Base-by-base conservation (phyloP, 2,329 filamentous ascomycete species). In the Alternaria metachromatica region DNA sequence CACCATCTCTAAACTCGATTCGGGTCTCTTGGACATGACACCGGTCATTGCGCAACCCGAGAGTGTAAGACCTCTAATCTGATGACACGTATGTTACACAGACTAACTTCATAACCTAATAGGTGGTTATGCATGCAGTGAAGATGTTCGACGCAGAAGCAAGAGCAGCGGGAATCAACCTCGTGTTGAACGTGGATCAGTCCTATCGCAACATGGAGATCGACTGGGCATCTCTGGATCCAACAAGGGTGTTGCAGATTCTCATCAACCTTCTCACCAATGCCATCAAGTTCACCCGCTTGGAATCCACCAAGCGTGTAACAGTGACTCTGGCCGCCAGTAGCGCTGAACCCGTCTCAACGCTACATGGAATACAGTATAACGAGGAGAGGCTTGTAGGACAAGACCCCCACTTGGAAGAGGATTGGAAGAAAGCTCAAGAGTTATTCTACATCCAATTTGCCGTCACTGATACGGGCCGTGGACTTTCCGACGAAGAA, bases 1-100 rank as follows among this genome's bases (percentile, higher is more conserved):
- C 4, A 83, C 82, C 1, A 75, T 83, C 23, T 82, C 80, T 1
- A 84, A 84, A 55, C 74, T 84, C 6, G 82, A 83, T 62, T 82
- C 81, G 1, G 78, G 76, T 6, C 72, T 84, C 18, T 70, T 84
- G 1, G 71, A 78, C 8, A 80, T 83, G 37, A 80, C 78, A 3
- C 81, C 82, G 2, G 74, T 82, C 37, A 76, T 76, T 49, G 72
- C 80, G 5, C 78, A 80, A 58, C 69, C 75, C 0, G 77, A 79
- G 11, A 72, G 63, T 6, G 68, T 30, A 37, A 53, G 37, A 33
- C 37, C 49, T 53, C 7, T 15, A 6, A 21, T 53, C 5, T 20
- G 21, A 4, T 20, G n/a, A 25, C 15, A 15, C n/a, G 23, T 25
- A 12, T 53, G 13, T 23, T 12, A 25, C 13, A 53, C 15, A 53